Conservation (phyloP, 2,329 filamentous ascomycete species). For the Alternaria burnsii region DNA sequence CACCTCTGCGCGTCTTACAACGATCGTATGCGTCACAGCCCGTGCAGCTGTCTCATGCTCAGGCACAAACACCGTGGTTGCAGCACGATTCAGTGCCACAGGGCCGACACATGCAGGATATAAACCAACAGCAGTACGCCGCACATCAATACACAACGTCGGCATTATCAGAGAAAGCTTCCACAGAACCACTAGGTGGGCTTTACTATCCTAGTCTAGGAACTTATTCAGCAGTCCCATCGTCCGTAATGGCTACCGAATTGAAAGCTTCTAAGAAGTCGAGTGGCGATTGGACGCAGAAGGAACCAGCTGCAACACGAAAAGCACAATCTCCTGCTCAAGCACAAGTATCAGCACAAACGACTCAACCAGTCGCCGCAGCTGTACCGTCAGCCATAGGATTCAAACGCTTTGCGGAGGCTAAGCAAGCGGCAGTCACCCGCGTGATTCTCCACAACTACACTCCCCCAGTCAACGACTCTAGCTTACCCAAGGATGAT, state of each 20-base stretch:
- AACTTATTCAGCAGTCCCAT: neutral
- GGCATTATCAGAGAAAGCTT: neutral
- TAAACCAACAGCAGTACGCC: neutral
- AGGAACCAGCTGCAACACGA: neutral
- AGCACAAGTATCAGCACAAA: neutral
- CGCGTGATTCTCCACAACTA: neutral
- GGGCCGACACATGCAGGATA: neutral
- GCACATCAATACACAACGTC: neutral
- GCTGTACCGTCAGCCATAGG: neutral
- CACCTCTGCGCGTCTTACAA: neutral
- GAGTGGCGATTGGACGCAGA: neutral
- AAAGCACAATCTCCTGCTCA: neutral
- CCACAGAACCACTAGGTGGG: neutral
- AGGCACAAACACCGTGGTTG: neutral
- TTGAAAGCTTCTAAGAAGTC: neutral
- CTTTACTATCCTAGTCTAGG: neutral
- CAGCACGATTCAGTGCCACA: neutral
- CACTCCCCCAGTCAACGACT: neutral
- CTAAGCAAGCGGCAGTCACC: neutral
- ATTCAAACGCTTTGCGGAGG: neutral
- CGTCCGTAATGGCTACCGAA: neutral
- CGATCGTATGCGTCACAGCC: neutral
- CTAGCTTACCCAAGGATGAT: constrained; percentile 1
- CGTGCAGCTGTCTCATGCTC: neutral
- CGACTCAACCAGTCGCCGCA: neutral